Base-by-base conservation (phyloP, 768 basidiomycete species). In the Jaapia argillacea region DNA sequence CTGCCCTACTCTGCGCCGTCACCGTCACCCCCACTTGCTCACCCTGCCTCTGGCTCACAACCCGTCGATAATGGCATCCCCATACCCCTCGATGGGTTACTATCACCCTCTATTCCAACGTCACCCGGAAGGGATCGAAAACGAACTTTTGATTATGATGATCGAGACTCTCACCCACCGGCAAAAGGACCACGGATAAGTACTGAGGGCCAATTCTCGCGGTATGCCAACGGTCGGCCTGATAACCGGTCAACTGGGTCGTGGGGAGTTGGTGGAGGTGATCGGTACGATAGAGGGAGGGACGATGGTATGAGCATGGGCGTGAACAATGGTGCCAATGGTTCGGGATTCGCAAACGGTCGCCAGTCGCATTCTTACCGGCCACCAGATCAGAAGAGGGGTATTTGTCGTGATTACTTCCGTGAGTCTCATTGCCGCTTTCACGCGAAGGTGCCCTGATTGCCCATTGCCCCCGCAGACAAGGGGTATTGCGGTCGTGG, bases 401-500 rank as follows among this genome's bases (percentile, higher is more conserved):
- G 85, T 10, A 75, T 84, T 48, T 97, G 92, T 66, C 75, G 85
- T 47, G 91, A 97, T 62, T 97, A 94, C 59, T 80, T 93, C 61
- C 88, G 93, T 93, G 56, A 56, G 92, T 73, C 4, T 44, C 43
- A 18, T 13, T 40, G 37, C 26, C 28, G 22, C 16, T 28, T 43
- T 33, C 26, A 24, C 39, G n/a, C n/a, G n/a, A n/a, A n/a, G n/a
- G n/a, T n/a, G n/a, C n/a, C n/a, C n/a, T n/a, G n/a, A n/a, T n/a
- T n/a, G n/a, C n/a, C n/a, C n/a, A n/a, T n/a, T n/a, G n/a, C 36
- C 47, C 6, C 40, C 36, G 5, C 51, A 97, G 93, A 93, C 57
- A 81, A 81, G 46, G 93, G 93, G 1, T 96, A 81, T 63, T 98
- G 93, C 53, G 77, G 86, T 31, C 79, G 91, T 24, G 93, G 93